phyloP scores from a whole-genome alignment of 176 grass and related monocot species.

The Tillandsia fasciculata region DNA sequence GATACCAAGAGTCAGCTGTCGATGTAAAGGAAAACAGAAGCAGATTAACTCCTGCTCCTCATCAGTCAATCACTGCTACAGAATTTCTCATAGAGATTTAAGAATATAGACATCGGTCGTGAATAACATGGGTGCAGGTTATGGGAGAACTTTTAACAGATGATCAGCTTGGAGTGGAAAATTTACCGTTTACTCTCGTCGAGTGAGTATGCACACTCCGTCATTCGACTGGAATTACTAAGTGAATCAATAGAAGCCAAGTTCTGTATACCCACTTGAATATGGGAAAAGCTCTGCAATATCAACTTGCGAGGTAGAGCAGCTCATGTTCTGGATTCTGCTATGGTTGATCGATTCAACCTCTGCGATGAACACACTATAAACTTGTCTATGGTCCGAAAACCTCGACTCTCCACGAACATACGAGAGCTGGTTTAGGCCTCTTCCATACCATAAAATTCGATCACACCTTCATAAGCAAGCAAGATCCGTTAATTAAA shows the following conservation, averaged over 20 bases:
- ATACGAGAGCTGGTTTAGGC: conserved; percentile 67
- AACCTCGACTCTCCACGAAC: conserved; percentile 86
- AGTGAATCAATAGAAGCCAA: conserved; percentile 63
- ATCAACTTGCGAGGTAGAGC: conserved; percentile 51
- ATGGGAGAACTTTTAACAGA: background rate
- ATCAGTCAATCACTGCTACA: background rate
- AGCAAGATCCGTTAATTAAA: background rate
- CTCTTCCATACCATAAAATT: conserved; percentile 80
- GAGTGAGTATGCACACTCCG: background rate
- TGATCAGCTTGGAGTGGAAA: background rate
- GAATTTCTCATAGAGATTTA: background rate
- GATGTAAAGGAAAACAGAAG: background rate
- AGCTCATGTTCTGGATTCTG: conserved; percentile 43
- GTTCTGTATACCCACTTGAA: conserved; percentile 60
- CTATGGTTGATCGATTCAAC: conserved; percentile 57
- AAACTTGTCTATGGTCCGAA: conserved; percentile 88
- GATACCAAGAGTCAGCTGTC: background rate
- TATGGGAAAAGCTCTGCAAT: conserved; percentile 61
- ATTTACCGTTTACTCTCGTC: background rate
- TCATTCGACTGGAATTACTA: background rate
- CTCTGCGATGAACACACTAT: conserved; percentile 77
- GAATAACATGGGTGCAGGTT: too few relatives aligned
- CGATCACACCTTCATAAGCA: conserved; percentile 74
- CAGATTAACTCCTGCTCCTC: background rate
- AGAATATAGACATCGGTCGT: background rate